Evolutionary conservation across 2,329 filamentous ascomycete genomes (phyloP).

Genomic region (Ilyonectria mors-panacis): DNA sequence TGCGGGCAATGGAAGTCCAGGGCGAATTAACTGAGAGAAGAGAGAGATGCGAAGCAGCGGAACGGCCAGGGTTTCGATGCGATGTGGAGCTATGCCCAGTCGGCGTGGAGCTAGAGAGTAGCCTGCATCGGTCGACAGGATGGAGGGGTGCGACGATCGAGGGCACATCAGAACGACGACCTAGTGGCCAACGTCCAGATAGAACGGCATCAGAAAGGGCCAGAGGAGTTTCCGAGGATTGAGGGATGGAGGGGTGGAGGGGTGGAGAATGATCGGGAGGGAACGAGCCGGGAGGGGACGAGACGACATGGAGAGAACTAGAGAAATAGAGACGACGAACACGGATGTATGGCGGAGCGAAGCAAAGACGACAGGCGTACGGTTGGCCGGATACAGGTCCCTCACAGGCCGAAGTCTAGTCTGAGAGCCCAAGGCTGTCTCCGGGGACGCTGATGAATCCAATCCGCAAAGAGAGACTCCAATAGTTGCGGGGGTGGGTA

Average conservation of each 20-base stretch:
- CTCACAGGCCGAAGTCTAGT: slow-evolving; percentile 1
- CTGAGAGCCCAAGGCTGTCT: slow-evolving; percentile 16
- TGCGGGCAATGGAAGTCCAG: slow-evolving; percentile 10
- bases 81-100: slow-evolving; percentile 22
- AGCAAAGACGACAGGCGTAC: neutral
- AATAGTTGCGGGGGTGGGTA: slow-evolving; percentile 17
- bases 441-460: slow-evolving; percentile 21
- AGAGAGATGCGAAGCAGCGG: slow-evolving; percentile 8
- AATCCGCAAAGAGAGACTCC: slow-evolving; percentile 13
- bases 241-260: slow-evolving; percentile 32
- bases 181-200: slow-evolving; percentile 10
- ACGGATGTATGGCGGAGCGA: neutral
- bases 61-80: slow-evolving; percentile 18
- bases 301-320: slow-evolving; percentile 19
- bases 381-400: neutral
- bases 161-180: slow-evolving; percentile 18
- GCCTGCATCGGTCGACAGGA: slow-evolving; percentile 24
- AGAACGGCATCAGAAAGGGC: slow-evolving; percentile 19
- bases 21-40: slow-evolving; percentile 19
- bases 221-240: neutral
- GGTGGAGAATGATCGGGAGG: slow-evolving; percentile 37
- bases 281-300: slow-evolving; percentile 35
- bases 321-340: neutral
- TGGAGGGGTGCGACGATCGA: slow-evolving; percentile 23
- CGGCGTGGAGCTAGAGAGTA: slow-evolving; percentile 17